Percentiles rank a stretch among this genome's conserved stretches.
Conservation (phyloP, 2,329 filamentous ascomycete species). For the Juglanconis oblonga region DNA sequence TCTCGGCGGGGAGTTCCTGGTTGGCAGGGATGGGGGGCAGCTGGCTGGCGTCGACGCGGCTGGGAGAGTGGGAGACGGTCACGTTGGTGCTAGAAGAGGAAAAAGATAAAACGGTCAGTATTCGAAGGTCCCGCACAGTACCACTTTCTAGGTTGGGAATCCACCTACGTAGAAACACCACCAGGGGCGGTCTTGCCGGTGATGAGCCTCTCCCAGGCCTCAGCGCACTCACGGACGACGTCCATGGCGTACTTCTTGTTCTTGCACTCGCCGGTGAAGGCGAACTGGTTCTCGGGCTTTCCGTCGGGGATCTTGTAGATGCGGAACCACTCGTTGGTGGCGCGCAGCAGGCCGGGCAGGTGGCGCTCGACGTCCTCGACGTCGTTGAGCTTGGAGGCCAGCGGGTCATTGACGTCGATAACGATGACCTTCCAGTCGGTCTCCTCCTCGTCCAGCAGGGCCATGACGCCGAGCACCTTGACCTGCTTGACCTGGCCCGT, state of each 20-base stretch:
- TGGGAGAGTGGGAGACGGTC: conserved; percentile 69
- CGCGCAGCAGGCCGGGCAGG: conserved; percentile 91
- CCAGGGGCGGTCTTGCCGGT: conserved; percentile 80
- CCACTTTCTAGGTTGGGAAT: conserved; percentile 13
- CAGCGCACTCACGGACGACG: conserved; percentile 90
- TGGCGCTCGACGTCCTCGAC: conserved; percentile 99
- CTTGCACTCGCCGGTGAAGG: conserved; percentile 99
- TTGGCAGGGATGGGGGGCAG: conserved; percentile 74
- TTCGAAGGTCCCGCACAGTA: background rate
- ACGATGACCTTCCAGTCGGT: conserved; percentile 99
- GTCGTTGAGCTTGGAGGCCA: conserved; percentile 95
- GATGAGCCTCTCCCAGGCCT: conserved; percentile 96
- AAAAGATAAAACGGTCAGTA: conserved; percentile 7
- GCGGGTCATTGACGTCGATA: conserved; percentile 96
- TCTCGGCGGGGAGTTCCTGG: conserved; percentile 78
- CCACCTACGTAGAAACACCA: conserved; percentile 75
- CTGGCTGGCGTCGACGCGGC: conserved; percentile 66
- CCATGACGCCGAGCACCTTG: conserved; percentile 99
- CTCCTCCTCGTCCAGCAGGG: conserved; percentile 97
- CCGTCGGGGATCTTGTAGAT: conserved; percentile 99
- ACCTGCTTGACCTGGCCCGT: conserved; percentile 98
- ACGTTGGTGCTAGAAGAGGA: conserved; percentile 69
- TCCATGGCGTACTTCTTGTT: conserved; percentile 99
- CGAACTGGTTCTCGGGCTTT: conserved; percentile 99
- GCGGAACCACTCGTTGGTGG: conserved; percentile 99